Base-by-base conservation (phyloP, 176 grass and related monocot genomes). In the Rhipidocladum racemiflorum region DNA sequence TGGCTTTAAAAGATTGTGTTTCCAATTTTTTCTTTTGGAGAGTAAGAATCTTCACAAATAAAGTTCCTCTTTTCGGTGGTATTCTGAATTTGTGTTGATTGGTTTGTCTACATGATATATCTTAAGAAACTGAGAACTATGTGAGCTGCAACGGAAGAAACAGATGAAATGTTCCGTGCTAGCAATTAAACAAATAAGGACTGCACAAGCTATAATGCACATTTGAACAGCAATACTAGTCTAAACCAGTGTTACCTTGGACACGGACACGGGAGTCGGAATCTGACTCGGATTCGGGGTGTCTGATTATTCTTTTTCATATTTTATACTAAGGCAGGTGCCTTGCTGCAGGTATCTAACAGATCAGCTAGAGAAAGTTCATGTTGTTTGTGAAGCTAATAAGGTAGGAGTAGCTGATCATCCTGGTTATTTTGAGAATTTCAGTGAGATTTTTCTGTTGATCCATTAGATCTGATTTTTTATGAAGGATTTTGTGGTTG, bases 401-500 rank as follows among this genome's bases (percentile, higher is more conserved):
- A 96, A 95, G 97, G 97, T 86, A 82, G 62, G 53, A 70, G 17
- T 82, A 87, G 70, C 21, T 90, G 68, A 7, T 66, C 23, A 50
- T 62, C 18, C 21, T 67, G 29, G 74, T 61, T 63, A 35, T 62
- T 48, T 54, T 36, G 21, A 40, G 27, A 60, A 39, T 61, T 78
- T 71, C 18, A 50, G 39, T 70, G 48, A 25, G 17, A 28, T 61
- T 78, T 65, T 61, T 49, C 23, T 79, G 77, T 76, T 84, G 72
- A 89, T 86, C 16, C 34, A 21, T 85, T 69, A 39, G 46, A 40
- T 32, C 68, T 61, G 29, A 66, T 78, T 62, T 81, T 46, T 15
- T 69, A 53, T 85, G 83, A 63, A 99, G 97, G 97, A 99, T 87
- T 96, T 95, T 87, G 89, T 99, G 27, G 91, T 99, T 88, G 97